Conservation (phyloP, 768 basidiomycete genomes). For the Russula brevipes region DNA sequence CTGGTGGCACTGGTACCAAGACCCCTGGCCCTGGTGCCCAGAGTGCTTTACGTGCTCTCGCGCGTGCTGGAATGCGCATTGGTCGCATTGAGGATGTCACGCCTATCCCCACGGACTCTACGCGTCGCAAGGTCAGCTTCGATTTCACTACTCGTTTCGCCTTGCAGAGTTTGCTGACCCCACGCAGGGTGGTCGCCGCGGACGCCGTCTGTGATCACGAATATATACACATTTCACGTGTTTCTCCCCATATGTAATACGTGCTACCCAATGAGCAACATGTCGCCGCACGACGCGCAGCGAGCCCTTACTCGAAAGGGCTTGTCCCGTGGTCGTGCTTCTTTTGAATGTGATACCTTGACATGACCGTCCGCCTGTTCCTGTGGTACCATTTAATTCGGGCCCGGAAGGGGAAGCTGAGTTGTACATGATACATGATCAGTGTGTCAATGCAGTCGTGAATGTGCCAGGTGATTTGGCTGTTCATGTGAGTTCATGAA, state of each 20-base stretch:
- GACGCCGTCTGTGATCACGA: conserved; percentile 76
- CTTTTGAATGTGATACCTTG: conserved; percentile 14
- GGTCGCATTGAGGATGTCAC: conserved; percentile 99
- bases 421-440: background rate
- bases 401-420: background rate
- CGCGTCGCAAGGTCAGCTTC: conserved; percentile 81
- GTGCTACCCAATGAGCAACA: conserved; percentile 42
- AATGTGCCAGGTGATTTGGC: background rate
- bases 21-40: conserved; percentile 98
- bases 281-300: conserved; percentile 89
- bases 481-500: background rate
- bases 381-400: background rate
- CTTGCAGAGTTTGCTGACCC: conserved; percentile 1
- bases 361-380: background rate
- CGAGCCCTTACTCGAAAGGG: conserved; percentile 46
- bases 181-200: conserved; percentile 91
- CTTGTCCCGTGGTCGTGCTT: conserved; percentile 73
- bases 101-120: conserved; percentile 94
- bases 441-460: background rate
- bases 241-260: conserved; percentile 34
- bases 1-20: conserved; percentile 97
- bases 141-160: background rate
- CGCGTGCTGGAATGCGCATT: conserved; percentile 97
- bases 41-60: conserved; percentile 94
- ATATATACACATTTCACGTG: conserved; percentile 28